Conservation (phyloP, 208 protist genomes). For the Naegleria fowleri region DNA sequence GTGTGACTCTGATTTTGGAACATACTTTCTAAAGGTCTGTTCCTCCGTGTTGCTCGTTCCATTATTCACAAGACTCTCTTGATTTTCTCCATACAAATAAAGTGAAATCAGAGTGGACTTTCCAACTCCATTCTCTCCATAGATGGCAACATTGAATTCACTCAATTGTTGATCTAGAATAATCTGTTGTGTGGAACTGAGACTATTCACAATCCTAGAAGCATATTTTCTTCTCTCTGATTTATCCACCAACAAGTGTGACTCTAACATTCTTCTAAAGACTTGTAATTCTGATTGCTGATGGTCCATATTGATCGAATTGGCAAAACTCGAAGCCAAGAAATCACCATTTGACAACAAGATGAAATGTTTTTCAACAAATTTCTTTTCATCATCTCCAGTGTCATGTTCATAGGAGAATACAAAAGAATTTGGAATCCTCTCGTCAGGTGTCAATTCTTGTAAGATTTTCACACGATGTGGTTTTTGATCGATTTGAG, state of each 20-base stretch:
- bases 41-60: neutral
- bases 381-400: neutral
- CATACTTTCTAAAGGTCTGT: neutral
- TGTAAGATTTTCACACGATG: neutral
- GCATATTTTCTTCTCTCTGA: neutral
- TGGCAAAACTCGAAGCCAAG: neutral
- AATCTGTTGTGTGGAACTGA: neutral
- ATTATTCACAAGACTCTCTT: no score
- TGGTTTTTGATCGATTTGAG: no score
- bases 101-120: neutral
- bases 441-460: neutral
- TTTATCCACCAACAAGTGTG: neutral
- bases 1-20: neutral
- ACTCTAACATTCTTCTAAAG: neutral
- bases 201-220: neutral
- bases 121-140: neutral
- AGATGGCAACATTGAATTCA: neutral
- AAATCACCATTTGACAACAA: neutral
- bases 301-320: neutral
- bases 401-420: neutral
- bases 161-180: neutral
- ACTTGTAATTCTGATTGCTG: neutral
- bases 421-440: no score
- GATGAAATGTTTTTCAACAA: neutral
- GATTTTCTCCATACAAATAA: neutral